A percentile compares a stretch with the other conserved stretches of the same genome.
Conservation (phyloP, 306 rosid species). For the Urtica urens region DNA sequence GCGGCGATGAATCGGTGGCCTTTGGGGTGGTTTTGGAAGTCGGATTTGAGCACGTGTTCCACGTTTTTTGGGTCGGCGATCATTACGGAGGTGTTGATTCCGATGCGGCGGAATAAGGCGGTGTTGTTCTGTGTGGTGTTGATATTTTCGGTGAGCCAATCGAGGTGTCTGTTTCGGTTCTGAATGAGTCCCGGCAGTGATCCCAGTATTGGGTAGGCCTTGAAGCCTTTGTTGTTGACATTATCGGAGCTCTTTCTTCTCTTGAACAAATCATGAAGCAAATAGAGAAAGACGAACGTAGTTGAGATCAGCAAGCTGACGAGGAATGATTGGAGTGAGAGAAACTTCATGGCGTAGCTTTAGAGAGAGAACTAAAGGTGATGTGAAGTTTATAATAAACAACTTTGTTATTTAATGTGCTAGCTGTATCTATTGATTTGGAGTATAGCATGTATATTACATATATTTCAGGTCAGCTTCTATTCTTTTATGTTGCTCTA, state of each 20-base stretch:
- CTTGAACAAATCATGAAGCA: not conserved
- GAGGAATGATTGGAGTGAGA: not conserved
- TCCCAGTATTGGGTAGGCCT: constrained; percentile 38
- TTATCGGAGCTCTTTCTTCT: not conserved
- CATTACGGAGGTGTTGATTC: constrained; percentile 20
- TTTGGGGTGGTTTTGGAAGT: constrained; percentile 63
- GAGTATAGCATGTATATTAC: not conserved
- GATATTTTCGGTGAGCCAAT: constrained; percentile 49
- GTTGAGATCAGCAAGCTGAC: not conserved
- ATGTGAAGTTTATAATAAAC: too few species aligned
- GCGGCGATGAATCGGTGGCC: constrained; percentile 29
- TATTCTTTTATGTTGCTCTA: too few species aligned
- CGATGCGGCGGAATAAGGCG: constrained; percentile 33
- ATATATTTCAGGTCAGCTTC: not conserved
- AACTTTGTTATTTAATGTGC: too few species aligned
- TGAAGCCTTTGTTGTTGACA: constrained; percentile 34
- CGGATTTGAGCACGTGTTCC: constrained; percentile 49
- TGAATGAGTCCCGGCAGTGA: constrained; percentile 33
- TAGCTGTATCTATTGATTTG: too few species aligned
- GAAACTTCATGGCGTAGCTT: not conserved
- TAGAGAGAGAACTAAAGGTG: too few species aligned
- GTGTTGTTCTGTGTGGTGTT: constrained; percentile 30
- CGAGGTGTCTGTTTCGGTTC: constrained; percentile 49
- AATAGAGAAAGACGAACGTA: not conserved
- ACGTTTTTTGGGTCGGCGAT: constrained; percentile 57